Evolutionary conservation across 2,329 filamentous ascomycete genomes (phyloP).

Genomic region (Ceratocystis cacaofunesta): DNA sequence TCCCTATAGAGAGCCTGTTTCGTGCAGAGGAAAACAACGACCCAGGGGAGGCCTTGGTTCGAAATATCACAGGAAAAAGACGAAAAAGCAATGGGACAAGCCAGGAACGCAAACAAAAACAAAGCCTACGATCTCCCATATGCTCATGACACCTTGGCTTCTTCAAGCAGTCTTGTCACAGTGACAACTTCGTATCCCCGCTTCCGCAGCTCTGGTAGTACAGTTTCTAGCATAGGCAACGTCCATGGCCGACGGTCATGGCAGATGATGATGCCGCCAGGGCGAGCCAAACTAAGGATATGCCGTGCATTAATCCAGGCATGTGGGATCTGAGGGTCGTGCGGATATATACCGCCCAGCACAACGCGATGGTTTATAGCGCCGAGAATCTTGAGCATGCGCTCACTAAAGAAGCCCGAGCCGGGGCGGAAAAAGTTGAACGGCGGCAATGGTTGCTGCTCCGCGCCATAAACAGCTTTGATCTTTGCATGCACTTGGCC

Average conservation of each 20-base stretch:
- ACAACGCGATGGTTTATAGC: conserved; percentile 55
- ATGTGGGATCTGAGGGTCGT: conserved; percentile 71
- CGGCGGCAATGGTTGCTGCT: conserved; percentile 30
- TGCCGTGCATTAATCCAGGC: conserved; percentile 59
- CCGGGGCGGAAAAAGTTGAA: conserved; percentile 67
- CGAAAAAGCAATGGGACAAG: background rate
- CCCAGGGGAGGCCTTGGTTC: background rate
- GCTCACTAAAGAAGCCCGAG: conserved; percentile 62
- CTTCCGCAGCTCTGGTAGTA: conserved; percentile 55
- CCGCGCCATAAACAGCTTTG: conserved; percentile 38
- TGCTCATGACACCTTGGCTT: background rate
- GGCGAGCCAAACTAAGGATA: conserved; percentile 62
- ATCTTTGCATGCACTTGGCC: conserved; percentile 47
- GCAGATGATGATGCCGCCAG: conserved; percentile 69
- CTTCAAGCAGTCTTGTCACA: conserved; percentile 48
- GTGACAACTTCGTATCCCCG: conserved; percentile 59
- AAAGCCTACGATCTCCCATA: background rate
- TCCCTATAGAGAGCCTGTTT: background rate
- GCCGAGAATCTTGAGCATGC: conserved; percentile 48
- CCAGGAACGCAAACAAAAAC: background rate
- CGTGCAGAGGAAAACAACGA: background rate
- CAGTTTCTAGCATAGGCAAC: conserved; percentile 56
- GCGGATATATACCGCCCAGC: conserved; percentile 75
- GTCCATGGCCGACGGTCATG: conserved; percentile 81
- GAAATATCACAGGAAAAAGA: background rate